Conservation (phyloP, 257 asterid genomes). For the Solanum commersonii region DNA sequence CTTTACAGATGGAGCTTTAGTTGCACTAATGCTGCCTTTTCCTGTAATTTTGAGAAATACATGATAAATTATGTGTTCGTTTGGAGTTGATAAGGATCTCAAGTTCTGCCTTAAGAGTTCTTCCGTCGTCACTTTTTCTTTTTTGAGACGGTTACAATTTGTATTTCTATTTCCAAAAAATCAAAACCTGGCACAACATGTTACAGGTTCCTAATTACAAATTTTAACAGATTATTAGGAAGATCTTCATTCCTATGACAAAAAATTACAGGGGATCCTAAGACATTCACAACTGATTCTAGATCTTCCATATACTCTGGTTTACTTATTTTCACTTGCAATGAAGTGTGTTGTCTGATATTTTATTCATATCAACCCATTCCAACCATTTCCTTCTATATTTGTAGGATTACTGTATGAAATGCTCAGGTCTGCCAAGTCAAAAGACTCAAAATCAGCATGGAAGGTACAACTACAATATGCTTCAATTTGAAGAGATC, state of each 20-base stretch:
- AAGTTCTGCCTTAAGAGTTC: not conserved
- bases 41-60: not conserved
- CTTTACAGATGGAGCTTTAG: not conserved
- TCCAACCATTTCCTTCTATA: constrained; percentile 5
- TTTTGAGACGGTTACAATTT: too few species aligned
- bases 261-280: not conserved
- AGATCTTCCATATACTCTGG: not conserved
- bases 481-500: not conserved
- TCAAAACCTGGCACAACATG: not conserved
- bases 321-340: not conserved
- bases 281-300: not conserved
- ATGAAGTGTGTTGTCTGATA: not conserved
- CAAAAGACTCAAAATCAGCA: constrained; percentile 82
- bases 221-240: not conserved
- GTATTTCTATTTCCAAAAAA: not conserved
- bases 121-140: not conserved
- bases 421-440: constrained; percentile 91
- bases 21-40: not conserved
- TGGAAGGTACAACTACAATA: constrained; percentile 65
- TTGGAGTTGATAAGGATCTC: not conserved
- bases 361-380: not conserved
- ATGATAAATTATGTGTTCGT: not conserved
- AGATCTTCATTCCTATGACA: not conserved
- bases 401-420: constrained; percentile 74
- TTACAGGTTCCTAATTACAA: not conserved